Conservation (phyloP, 1,139 yeast species). For the Suhomyces bolitotheri region DNA sequence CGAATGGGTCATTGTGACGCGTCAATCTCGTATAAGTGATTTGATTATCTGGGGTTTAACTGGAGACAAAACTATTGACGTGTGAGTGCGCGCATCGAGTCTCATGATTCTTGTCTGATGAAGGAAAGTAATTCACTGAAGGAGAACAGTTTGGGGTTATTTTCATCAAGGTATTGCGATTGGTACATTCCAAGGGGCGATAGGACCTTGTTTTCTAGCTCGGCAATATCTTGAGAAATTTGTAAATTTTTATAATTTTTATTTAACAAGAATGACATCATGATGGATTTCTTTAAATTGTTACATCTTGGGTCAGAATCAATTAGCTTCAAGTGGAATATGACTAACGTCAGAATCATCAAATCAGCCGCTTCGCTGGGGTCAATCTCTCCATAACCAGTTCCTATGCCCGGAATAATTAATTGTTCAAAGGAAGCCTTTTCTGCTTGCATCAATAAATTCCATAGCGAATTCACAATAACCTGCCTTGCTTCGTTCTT, state of each 20-base stretch:
- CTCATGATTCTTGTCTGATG: too few relatives aligned
- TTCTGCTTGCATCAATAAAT: constrained; percentile 15
- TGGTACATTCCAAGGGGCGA: not conserved
- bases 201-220: constrained; percentile 1
- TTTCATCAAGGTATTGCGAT: not conserved
- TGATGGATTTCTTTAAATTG: constrained; percentile 18
- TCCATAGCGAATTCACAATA: constrained; percentile 26
- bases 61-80: too few relatives aligned
- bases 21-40: too few relatives aligned
- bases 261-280: constrained; percentile 22
- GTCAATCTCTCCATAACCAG: constrained; percentile 28
- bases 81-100: too few relatives aligned
- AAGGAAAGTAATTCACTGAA: not conserved
- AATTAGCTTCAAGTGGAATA: constrained; percentile 16
- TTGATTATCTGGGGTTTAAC: too few relatives aligned
- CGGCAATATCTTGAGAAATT: constrained; percentile 2
- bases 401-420: constrained; percentile 33
- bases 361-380: constrained; percentile 20
- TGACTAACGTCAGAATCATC: constrained; percentile 23
- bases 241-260: constrained; percentile 22
- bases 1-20: constrained; percentile 5
- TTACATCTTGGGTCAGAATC: constrained; percentile 3
- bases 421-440: constrained; percentile 12
- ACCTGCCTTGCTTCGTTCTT: constrained; percentile 1
- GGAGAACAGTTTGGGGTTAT: not conserved